These are phyloP conservation scores for Leccinum ochraceum DNA, from an alignment of 768 basidiomycete genomes.

Conservation along the genomic window DNA sequence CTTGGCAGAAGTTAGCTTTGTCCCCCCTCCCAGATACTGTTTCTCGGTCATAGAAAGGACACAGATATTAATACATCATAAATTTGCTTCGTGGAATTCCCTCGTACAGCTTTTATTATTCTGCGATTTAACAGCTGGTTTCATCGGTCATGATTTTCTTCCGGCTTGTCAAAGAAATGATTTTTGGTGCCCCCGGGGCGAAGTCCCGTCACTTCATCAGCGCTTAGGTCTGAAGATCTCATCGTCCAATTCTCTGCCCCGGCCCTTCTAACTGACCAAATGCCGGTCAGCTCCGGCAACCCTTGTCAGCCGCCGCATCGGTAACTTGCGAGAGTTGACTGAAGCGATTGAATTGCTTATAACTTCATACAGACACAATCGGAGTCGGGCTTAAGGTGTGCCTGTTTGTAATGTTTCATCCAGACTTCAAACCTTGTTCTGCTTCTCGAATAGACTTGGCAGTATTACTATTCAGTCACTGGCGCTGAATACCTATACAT, in stretches of 20 bases:
- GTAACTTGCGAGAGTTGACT: conserved; percentile 18
- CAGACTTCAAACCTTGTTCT: conserved; percentile 25
- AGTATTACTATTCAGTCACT: background rate
- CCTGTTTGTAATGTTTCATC: conserved; percentile 8
- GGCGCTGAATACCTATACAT: conserved; percentile 1
- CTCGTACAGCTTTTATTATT: background rate
- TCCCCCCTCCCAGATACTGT: conserved; percentile 22
- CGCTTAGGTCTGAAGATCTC: background rate
- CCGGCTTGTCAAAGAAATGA: background rate
- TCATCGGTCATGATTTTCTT: background rate
- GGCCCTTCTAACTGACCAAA: background rate
- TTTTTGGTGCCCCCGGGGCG: background rate
- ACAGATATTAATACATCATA: conserved; percentile 17
- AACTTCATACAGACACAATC: conserved; percentile 5
- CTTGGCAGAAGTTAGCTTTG: conserved; percentile 19
- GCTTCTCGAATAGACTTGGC: background rate
- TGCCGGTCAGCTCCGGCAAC: conserved; percentile 6
- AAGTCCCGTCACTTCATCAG: background rate
- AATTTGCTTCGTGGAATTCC: conserved; percentile 14
- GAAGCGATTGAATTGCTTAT: conserved; percentile 33
- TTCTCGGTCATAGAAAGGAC: conserved; percentile 17
- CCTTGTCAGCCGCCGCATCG: conserved; percentile 4
- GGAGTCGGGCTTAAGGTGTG: conserved; percentile 30
- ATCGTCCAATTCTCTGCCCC: background rate
- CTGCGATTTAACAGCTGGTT: background rate